Evolutionary conservation across 2,329 filamentous ascomycete species (phyloP).

Genomic region (Colletotrichum sp.): DNA sequence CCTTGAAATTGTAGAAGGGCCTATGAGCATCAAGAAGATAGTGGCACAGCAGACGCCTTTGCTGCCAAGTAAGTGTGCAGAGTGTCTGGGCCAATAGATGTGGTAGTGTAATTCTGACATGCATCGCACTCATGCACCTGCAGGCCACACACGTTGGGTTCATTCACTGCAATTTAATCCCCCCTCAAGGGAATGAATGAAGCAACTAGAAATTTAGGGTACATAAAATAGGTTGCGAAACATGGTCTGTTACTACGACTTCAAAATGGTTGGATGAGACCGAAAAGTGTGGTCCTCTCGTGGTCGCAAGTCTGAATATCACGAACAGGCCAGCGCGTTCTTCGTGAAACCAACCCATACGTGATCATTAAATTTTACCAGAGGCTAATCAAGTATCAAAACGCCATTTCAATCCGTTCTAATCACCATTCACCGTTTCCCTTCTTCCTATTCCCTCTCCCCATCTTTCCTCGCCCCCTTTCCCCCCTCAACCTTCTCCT

Average conservation of each 20-base stretch:
- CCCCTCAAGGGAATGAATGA: neutral
- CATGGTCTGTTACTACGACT: neutral
- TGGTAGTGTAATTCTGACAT: neutral
- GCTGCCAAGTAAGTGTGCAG: neutral
- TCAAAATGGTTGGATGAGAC: too few species aligned
- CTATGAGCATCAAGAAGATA: neutral
- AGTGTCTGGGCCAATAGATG: neutral
- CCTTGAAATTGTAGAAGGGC: neutral
- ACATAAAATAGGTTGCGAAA: fast-evolving
- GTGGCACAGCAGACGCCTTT: fast-evolving
- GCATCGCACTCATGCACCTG: too few species aligned
- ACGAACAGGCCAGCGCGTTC: fast-evolving
- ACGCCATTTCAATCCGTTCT: neutral
- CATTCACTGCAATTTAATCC: neutral
- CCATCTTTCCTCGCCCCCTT: neutral
- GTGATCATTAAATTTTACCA: neutral
- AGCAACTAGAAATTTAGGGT: fast-evolving
- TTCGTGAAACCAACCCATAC: neutral
- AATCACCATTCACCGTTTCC: neutral
- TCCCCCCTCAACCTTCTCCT: neutral
- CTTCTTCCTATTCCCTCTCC: neutral
- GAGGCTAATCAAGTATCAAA: neutral
- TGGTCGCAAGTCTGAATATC: fast-evolving
- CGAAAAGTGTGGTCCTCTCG: fast-evolving
- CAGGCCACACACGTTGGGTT: too few species aligned